These are phyloP conservation scores for Fusarium longipes DNA, from an alignment of 2,329 filamentous ascomycete species.

Conservation along the genomic window DNA sequence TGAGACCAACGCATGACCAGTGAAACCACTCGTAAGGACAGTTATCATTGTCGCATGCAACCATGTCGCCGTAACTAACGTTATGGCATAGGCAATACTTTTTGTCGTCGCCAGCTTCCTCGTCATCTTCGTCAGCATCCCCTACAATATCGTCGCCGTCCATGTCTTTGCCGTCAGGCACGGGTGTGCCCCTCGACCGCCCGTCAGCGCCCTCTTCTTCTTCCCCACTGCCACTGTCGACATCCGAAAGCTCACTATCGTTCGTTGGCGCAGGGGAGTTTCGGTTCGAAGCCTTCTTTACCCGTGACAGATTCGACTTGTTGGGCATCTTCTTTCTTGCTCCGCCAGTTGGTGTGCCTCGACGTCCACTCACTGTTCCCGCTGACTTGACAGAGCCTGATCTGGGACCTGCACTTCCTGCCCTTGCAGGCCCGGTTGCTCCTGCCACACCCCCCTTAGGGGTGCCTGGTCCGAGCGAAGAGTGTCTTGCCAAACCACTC, in stretches of 20 bases:
- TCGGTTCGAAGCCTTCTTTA: constrained; percentile 68
- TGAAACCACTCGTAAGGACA: constrained; percentile 91
- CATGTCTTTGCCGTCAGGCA: constrained; percentile 52
- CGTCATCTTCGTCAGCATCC: constrained; percentile 68
- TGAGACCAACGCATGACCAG: constrained; percentile 78
- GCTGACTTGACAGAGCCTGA: constrained; percentile 60
- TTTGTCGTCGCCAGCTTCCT: constrained; percentile 80
- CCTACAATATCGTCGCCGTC: constrained; percentile 66
- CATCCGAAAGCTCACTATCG: constrained; percentile 74
- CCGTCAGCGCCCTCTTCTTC: constrained; percentile 58
- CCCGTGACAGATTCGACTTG: constrained; percentile 71
- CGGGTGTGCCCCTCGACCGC: constrained; percentile 49
- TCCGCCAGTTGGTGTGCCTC: constrained; percentile 58
- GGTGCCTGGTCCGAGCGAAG: constrained; percentile 71
- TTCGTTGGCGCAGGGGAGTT: constrained; percentile 72
- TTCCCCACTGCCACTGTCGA: constrained; percentile 65
- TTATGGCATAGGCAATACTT: constrained; percentile 88
- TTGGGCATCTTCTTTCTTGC: constrained; percentile 63
- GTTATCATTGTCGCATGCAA: constrained; percentile 85
- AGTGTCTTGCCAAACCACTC: constrained; percentile 70
- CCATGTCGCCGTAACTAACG: constrained; percentile 88
- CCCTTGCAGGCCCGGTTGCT: constrained; percentile 55
- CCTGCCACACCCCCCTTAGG: constrained; percentile 59
- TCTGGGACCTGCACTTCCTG: constrained; percentile 71
- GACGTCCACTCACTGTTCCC: constrained; percentile 56